These are phyloP conservation scores for Chalara sp. DNA, from an alignment of 2,329 filamentous ascomycete genomes.

Conservation along the genomic window DNA sequence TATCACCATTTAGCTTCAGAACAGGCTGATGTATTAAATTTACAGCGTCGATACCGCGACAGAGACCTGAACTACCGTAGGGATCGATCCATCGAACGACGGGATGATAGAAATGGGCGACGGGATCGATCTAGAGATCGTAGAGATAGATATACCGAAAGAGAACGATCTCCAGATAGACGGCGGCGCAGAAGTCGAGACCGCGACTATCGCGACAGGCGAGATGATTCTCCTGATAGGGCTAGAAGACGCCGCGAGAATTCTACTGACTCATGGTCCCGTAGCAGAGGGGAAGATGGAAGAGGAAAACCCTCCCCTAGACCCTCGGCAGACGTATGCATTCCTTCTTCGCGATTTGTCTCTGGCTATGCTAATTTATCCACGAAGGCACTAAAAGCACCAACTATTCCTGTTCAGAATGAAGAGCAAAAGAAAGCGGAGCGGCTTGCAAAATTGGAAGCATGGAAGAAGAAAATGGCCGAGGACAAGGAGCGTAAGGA, in stretches of 20 bases:
- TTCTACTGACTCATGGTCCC: slow-evolving; percentile 63
- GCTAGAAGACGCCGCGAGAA: slow-evolving; percentile 57
- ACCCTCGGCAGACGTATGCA: slow-evolving; percentile 50
- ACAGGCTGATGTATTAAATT: slow-evolving; percentile 33
- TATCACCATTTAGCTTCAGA: slow-evolving; percentile 10
- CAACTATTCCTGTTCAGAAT: slow-evolving; percentile 44
- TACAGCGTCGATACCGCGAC: slow-evolving; percentile 54
- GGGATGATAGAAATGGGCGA: slow-evolving; percentile 56
- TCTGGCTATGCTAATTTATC: slow-evolving; percentile 8
- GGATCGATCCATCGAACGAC: slow-evolving; percentile 63
- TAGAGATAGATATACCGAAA: slow-evolving; percentile 46
- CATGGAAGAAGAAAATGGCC: slow-evolving; percentile 84
- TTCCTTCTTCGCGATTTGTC: background rate
- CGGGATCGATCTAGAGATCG: slow-evolving; percentile 60
- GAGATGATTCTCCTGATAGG: slow-evolving; percentile 68
- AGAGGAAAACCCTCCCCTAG: slow-evolving; percentile 46
- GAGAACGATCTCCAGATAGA: slow-evolving; percentile 51
- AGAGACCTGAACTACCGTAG: slow-evolving; percentile 56
- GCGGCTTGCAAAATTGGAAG: slow-evolving; percentile 72
- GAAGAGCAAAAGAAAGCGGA: slow-evolving; percentile 76
- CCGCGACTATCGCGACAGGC: slow-evolving; percentile 59
- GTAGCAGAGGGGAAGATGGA: slow-evolving; percentile 60
- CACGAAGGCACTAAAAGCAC: slow-evolving; percentile 46
- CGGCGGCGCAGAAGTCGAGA: slow-evolving; percentile 60
- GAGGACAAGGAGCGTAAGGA: slow-evolving; percentile 69